Evolutionary conservation across 345 rosid species (phyloP).

Genomic region (Salix dunnii): DNA sequence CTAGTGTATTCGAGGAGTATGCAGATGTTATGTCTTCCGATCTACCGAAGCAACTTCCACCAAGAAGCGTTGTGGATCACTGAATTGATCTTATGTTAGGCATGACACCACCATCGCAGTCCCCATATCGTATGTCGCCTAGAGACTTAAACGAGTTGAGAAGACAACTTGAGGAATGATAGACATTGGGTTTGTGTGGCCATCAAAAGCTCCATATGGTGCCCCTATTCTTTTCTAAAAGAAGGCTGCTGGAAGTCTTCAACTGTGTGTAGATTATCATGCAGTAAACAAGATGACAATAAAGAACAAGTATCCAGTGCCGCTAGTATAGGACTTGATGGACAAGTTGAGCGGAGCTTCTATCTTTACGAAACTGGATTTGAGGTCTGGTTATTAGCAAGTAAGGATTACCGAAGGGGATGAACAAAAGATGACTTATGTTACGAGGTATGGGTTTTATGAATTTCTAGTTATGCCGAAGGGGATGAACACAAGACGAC

Average conservation of each 20-base stretch:
- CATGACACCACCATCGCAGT: no score
- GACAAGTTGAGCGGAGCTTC: background rate
- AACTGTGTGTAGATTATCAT: background rate
- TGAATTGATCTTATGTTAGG: no score
- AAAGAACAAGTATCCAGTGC: background rate
- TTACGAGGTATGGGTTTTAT: no score
- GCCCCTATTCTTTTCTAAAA: background rate
- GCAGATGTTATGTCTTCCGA: no score
- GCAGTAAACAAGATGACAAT: background rate
- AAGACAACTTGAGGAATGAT: conserved; percentile 1
- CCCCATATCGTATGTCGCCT: rapidly evolving
- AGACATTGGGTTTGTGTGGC: background rate
- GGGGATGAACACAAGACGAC: background rate
- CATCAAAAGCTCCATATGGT: background rate
- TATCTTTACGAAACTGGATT: background rate
- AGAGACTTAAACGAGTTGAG: no score
- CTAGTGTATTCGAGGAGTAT: no score
- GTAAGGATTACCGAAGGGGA: no score
- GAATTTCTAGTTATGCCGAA: no score
- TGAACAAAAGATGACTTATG: no score
- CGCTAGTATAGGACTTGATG: background rate
- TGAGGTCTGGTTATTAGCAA: background rate
- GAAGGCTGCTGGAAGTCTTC: background rate
- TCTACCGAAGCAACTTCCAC: no score
- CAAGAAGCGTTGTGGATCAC: no score